Evolutionary conservation across 2,329 filamentous ascomycete genomes (phyloP).

Genomic region (Colletotrichum sp.): DNA sequence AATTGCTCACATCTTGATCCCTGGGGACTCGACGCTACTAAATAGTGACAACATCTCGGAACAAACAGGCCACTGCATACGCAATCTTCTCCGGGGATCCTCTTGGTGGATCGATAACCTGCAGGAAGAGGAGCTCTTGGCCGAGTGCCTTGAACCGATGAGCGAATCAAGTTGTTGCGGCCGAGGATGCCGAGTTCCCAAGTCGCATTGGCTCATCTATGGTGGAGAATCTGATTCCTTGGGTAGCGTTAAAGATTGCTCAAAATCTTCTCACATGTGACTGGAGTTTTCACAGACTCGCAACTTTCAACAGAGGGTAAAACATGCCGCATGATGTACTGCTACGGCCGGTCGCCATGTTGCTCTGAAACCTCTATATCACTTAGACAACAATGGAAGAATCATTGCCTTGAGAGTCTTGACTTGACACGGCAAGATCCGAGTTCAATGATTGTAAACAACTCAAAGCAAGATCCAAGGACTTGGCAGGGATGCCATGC

Average conservation of each 20-base stretch:
- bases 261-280: not conserved
- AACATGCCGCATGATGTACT: not conserved
- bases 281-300: not conserved
- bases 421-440: not conserved
- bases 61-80: not conserved
- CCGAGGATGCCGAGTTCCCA: constrained; percentile 1
- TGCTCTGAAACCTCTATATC: not conserved
- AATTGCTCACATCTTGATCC: not conserved
- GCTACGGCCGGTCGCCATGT: fast-evolving
- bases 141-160: not conserved
- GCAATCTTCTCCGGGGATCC: not conserved
- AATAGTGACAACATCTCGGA: not conserved
- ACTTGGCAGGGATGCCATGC: not conserved
- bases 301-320: not conserved
- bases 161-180: not conserved
- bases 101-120: not conserved
- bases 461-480: not conserved
- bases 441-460: not conserved
- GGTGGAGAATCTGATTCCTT: not conserved
- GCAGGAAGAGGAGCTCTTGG: not conserved
- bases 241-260: not conserved
- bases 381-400: not conserved
- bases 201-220: not conserved
- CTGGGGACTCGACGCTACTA: not conserved
- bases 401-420: not conserved